A percentile compares a stretch with the other conserved stretches of the same genome.
phyloP scores from a whole-genome alignment of 176 grass and related monocot species.

The Pontederia crassipes region DNA sequence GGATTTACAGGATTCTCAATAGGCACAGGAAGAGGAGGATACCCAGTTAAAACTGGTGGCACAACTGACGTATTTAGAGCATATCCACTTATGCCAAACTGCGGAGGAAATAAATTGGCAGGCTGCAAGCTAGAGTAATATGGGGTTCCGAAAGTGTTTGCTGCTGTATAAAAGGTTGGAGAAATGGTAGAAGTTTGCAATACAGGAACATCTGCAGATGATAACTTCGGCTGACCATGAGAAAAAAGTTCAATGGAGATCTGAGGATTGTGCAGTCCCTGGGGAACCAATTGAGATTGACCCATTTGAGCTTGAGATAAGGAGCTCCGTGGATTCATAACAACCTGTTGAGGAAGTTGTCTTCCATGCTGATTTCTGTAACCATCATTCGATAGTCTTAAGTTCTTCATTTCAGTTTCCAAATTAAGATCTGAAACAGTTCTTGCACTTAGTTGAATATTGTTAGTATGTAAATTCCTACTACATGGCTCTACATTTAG shows the following conservation, averaged over 20 bases:
- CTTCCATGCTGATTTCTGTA: constrained; percentile 6
- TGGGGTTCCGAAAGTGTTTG: constrained; percentile 41
- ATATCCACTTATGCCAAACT: constrained; percentile 44
- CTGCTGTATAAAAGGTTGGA: constrained; percentile 40
- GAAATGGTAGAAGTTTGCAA: constrained; percentile 38
- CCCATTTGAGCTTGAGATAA: constrained; percentile 37
- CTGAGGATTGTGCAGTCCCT: constrained; percentile 3
- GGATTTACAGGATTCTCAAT: constrained; percentile 43
- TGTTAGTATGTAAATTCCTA: constrained; percentile 20
- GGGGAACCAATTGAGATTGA: constrained; percentile 9
- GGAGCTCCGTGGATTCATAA: constrained; percentile 14
- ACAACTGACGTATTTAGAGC: constrained; percentile 47
- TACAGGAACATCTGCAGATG: constrained; percentile 44
- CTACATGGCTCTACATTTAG: constrained; percentile 26
- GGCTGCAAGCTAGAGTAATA: constrained; percentile 59
- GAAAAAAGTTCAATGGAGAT: neutral
- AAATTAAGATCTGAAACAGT: constrained; percentile 29
- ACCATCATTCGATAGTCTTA: constrained; percentile 32
- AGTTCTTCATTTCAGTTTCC: constrained; percentile 38
- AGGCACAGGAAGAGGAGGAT: constrained; percentile 48
- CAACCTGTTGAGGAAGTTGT: constrained; percentile 7
- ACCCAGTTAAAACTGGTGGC: constrained; percentile 47
- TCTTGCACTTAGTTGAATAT: constrained; percentile 14
- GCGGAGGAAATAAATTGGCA: constrained; percentile 34
- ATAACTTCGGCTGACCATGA: constrained; percentile 32